Evolutionary conservation across 441 rosid species (phyloP), one percentile per base, ranked within the genome.

Genomic region (Geranium incanum): DNA sequence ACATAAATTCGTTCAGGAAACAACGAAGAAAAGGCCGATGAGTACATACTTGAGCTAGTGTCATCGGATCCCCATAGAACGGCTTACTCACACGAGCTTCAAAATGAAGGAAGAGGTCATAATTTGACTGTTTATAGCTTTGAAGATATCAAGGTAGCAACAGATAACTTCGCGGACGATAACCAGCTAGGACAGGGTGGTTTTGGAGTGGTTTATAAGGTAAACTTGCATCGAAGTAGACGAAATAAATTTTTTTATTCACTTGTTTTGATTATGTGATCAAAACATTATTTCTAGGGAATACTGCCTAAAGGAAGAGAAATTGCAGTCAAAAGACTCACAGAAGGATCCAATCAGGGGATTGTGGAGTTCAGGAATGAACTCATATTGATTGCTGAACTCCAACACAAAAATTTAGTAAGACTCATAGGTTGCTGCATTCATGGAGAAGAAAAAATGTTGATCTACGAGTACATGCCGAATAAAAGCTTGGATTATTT

Each of bases 301-400:
- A 13, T 12, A 50, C 18, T 50, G 18, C 16, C 15, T 12, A 16
- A 16, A 50, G 59, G 59, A n/a, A 50, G 59, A 50, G 59, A 50
- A 50, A 13, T 69, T 8, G 71, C 71, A 8, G 57, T 69, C 28
- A 69, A 69, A 28, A 69, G 71, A 36, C 71, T 69, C 15, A 50
- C 71, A 0, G 50, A 33, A 39, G 55, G 55, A 21, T 69, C 65
- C 4, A 16, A 21, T 21, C 33, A 60, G 65, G 65, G 36, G 6
- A 50, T 50, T 13, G 59, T 60, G 15, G 71, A 69, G 60, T 69
- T 69, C 71, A 69, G 36, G 63, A 69, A 69, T 33, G 71, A 69
- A 63, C 15, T 69, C 11, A 69, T 45, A 69, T 59, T 69, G 8
- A 50, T 69, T 23, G 71, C 71, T 33, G 55, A 69, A 15, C 63